These are phyloP conservation scores for Coffea humblotiana DNA, from an alignment of 305 asterid species.

Conservation along the genomic window DNA sequence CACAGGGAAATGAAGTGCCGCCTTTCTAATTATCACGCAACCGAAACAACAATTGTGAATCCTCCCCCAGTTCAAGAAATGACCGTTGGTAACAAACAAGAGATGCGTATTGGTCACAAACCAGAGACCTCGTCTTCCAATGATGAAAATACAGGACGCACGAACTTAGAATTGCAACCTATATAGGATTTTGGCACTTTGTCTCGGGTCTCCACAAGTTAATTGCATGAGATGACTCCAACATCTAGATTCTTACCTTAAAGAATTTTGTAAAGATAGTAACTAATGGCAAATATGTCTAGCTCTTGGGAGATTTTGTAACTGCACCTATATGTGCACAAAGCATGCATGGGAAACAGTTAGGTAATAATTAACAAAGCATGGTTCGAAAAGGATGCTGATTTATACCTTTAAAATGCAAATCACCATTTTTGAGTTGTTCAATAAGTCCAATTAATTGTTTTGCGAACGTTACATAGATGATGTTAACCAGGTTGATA, in stretches of 20 bases:
- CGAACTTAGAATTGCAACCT: conserved; percentile 24
- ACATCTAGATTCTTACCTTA: neutral
- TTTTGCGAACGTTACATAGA: too few species aligned
- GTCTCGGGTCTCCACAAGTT: neutral
- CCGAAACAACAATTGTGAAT: conserved; percentile 37
- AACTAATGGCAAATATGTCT: neutral
- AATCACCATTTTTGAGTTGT: neutral
- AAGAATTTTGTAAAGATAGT: neutral
- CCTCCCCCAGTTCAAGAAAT: conserved; percentile 74
- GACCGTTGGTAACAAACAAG: conserved; percentile 27
- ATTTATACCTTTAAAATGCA: neutral
- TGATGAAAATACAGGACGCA: conserved; percentile 9
- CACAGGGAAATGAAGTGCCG: conserved; percentile 64
- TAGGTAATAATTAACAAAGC: neutral
- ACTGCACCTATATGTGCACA: neutral
- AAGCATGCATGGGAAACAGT: neutral
- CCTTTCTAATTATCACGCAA: conserved; percentile 32
- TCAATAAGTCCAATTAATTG: neutral
- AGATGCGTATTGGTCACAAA: neutral
- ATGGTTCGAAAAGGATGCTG: neutral
- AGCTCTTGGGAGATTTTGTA: neutral
- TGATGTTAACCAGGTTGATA: too few species aligned
- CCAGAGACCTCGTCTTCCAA: conserved; percentile 24
- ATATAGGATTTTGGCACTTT: neutral
- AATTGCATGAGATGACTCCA: neutral